Conservation (phyloP, 2,329 filamentous ascomycete genomes). For the Phialemoniopsis sp. region DNA sequence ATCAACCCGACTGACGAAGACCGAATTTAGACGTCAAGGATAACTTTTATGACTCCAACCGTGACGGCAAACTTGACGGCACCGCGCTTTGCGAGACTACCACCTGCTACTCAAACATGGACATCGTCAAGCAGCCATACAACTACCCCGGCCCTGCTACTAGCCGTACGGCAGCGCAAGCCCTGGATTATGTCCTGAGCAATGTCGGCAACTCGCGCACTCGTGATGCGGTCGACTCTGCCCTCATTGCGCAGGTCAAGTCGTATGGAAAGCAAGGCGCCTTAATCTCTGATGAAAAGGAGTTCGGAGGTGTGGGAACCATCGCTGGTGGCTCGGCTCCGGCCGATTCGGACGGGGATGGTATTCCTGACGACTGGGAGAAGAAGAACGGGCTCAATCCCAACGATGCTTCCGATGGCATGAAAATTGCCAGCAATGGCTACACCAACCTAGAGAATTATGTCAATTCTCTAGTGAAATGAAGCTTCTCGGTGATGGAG, state of each 20-base stretch:
- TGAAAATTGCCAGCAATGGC: slow-evolving; percentile 33
- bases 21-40: slow-evolving; percentile 35
- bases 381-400: slow-evolving; percentile 33
- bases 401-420: slow-evolving; percentile 31
- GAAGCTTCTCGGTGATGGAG: slow-evolving; percentile 36
- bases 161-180: slow-evolving; percentile 30
- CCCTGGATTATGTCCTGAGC: slow-evolving; percentile 31
- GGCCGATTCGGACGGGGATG: slow-evolving; percentile 41
- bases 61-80: slow-evolving; percentile 44
- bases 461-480: too few relatives aligned
- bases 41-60: slow-evolving; percentile 48
- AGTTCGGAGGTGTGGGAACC: slow-evolving; percentile 29
- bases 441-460: slow-evolving; percentile 45
- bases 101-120: slow-evolving; percentile 42
- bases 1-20: neutral
- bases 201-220: slow-evolving; percentile 36
- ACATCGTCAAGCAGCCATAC: slow-evolving; percentile 31
- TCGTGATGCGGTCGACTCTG: slow-evolving; percentile 37
- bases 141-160: slow-evolving; percentile 36
- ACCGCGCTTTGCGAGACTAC: slow-evolving; percentile 32
- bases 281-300: slow-evolving; percentile 40
- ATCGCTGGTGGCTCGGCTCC: slow-evolving; percentile 30
- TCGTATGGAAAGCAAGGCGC: slow-evolving; percentile 39
- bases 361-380: slow-evolving; percentile 46
- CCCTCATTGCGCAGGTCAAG: slow-evolving; percentile 35